phyloP scores from a whole-genome alignment of 2,329 filamentous ascomycete genomes.

The Neopestalotiopsis rosae region DNA sequence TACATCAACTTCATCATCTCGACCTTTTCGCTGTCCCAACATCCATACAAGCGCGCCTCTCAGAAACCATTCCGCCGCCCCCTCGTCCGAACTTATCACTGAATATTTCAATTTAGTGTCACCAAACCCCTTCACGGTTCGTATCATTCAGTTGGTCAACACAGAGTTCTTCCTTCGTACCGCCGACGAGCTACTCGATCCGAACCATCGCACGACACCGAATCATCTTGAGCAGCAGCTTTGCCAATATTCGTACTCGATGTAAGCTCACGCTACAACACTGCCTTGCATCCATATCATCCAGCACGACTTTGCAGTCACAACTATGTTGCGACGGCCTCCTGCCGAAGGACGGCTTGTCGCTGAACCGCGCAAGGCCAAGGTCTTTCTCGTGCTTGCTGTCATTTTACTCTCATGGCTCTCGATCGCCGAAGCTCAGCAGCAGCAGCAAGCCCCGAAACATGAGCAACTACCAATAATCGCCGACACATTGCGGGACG shows the following conservation, averaged over 20 bases:
- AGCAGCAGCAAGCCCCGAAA: constrained; percentile 50
- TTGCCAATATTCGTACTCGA: neutral
- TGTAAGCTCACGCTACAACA: constrained; percentile 10
- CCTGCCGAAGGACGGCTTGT: constrained; percentile 57
- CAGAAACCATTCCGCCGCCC: too few relatives aligned
- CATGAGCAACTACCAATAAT: constrained; percentile 29
- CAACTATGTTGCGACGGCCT: constrained; percentile 63
- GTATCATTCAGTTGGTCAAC: neutral
- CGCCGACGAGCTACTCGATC: neutral
- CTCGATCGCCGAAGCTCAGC: constrained; percentile 60
- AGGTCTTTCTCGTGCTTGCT: constrained; percentile 51
- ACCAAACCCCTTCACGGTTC: neutral
- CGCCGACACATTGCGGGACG: constrained; percentile 30
- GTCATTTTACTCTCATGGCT: constrained; percentile 54
- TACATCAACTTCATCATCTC: neutral
- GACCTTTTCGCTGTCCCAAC: neutral
- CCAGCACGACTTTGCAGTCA: constrained; percentile 28
- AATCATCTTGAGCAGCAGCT: neutral
- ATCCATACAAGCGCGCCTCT: neutral
- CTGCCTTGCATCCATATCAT: neutral
- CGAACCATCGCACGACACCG: neutral
- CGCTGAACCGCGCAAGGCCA: constrained; percentile 41
- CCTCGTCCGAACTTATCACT: too few relatives aligned
- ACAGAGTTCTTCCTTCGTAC: neutral
- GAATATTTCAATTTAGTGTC: too few relatives aligned